Base-by-base conservation (phyloP, 169 alveolate genomes). In the Cryptosporidium tyzzeri region DNA sequence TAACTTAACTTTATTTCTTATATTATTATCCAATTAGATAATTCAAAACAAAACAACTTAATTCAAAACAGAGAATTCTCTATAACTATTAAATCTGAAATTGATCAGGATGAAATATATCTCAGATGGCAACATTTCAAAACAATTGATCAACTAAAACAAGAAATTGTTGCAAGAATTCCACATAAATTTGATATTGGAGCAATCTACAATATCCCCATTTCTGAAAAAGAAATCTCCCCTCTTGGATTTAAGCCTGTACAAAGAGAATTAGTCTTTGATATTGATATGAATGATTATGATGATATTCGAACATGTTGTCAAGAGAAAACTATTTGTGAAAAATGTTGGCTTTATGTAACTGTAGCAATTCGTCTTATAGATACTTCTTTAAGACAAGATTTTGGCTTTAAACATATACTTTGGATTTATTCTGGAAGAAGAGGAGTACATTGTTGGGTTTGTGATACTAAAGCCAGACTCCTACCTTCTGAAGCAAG, bases 391-490 rank as follows among this genome's bases (percentile, higher is more conserved):
- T 93, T 97, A 67, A 91, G 93, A 26, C 97, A 96, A 91, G 99
- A 97, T 91, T 98, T 98, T 91, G 99, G 99, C 6, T 97, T 96
- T 93, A 91, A 95, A 69, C 93, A 96, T 71, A 91, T 97, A 48
- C 93, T 97, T 68, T 98, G 98, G 98, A 99, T 98, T 21, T 98
- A 94, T 94, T 97, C 99, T 21, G 99, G 99, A 33, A 95, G 99
- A 75, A 96, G 99, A 93, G 99, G 99, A 51, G 96, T 98, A 29
- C 99, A 98, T 93, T 97, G 99, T 91, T 98, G 99, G 99, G 97
- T 98, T 29, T 95, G 99, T 84, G 98, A 97, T 68, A 70, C 92
- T 2, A 48, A 68, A 7, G 96, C 96, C n/a, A 69, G 96, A 12
- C 67, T 68, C 26, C 71, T 94, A 6, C 95, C 96, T 2, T 50